A percentile compares a stretch with the other conserved stretches of the same genome.
These are phyloP conservation scores for Ceratonia siliqua DNA, from an alignment of 306 rosid species.

Conservation along the genomic window DNA sequence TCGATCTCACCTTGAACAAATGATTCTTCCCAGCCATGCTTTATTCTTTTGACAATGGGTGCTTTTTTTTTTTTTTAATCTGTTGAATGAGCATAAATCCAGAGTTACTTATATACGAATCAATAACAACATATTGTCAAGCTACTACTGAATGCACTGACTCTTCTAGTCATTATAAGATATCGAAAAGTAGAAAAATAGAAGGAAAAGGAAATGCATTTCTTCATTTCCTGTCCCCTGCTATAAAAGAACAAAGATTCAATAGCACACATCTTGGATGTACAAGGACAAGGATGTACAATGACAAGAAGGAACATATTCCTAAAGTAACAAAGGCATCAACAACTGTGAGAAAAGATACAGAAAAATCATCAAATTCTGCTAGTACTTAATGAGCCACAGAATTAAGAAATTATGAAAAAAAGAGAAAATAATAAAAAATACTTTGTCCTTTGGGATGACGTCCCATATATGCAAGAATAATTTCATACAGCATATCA, in stretches of 20 bases:
- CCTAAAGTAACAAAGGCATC: not conserved
- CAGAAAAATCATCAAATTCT: not conserved
- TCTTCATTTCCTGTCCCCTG: not conserved
- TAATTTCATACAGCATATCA: not conserved
- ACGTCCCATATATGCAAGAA: not conserved
- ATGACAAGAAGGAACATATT: not conserved
- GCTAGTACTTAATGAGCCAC: not conserved
- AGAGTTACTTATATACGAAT: not conserved
- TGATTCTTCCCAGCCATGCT: constrained; percentile 13
- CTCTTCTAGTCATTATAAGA: not conserved
- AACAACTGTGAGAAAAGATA: not conserved
- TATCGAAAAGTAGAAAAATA: constrained; percentile 1
- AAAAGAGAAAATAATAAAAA: not conserved
- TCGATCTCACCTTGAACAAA: constrained; percentile 8
- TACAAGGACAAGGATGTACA: no score
- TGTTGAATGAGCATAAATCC: constrained; percentile 16
- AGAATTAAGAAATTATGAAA: not conserved
- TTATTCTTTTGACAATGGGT: constrained; percentile 9
- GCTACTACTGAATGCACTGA: not conserved
- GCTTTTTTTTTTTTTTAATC: not conserved
- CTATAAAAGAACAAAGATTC: not conserved
- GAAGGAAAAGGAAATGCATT: not conserved
- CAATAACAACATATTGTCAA: constrained; percentile 2
- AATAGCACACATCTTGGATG: not conserved
- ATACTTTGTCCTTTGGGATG: not conserved